Conservation (phyloP, 805 yeast species). For the Sungouiozyma intestinalis region DNA sequence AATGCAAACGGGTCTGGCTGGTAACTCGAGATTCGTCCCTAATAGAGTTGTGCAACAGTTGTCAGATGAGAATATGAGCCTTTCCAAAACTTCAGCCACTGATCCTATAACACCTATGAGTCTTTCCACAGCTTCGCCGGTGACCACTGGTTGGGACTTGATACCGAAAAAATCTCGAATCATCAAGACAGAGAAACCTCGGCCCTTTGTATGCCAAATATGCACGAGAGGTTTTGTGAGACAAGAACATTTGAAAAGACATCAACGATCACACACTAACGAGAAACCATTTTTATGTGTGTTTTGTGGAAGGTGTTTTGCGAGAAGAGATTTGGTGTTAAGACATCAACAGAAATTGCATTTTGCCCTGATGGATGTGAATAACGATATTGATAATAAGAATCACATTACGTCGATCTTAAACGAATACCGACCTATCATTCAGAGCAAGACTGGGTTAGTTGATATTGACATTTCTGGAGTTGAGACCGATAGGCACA, state of each 20-base stretch:
- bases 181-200: slow-evolving; percentile 81
- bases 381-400: slow-evolving; percentile 1
- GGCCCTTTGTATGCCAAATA: slow-evolving; percentile 81
- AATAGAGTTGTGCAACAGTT: not conserved
- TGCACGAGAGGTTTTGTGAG: slow-evolving; percentile 95
- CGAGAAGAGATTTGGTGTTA: slow-evolving; percentile 74
- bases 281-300: slow-evolving; percentile 96
- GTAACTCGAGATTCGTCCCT: not conserved
- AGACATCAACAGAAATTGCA: slow-evolving; percentile 94
- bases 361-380: slow-evolving; percentile 33
- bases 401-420: not conserved
- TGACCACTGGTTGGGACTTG: slow-evolving; percentile 32
- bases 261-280: slow-evolving; percentile 88
- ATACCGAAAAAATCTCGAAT: slow-evolving; percentile 77
- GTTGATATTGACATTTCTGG: not conserved
- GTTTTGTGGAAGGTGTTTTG: slow-evolving; percentile 91
- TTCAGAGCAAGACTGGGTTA: not conserved
- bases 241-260: slow-evolving; percentile 86
- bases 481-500: slow-evolving; percentile 20
- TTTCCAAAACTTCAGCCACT: not conserved
- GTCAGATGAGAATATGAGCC: not conserved
- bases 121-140: not conserved
- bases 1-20: not conserved
- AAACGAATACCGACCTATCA: not conserved
- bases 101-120: slow-evolving; percentile 1